These are phyloP conservation scores for Leccinum ochraceum DNA, from an alignment of 768 basidiomycete species.

Conservation along the genomic window DNA sequence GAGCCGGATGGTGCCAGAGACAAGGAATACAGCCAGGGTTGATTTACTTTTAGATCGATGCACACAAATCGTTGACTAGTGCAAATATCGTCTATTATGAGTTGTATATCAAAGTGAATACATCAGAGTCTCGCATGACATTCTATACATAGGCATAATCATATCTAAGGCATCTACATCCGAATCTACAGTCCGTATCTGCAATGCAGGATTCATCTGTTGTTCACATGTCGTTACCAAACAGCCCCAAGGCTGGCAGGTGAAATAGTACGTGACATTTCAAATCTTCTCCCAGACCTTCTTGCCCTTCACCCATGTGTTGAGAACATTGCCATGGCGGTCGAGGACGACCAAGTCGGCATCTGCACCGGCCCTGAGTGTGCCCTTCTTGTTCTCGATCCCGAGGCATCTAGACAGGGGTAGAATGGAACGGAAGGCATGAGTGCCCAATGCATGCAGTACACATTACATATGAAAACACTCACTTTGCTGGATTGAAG, in stretches of 20 bases:
- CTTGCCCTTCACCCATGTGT: constrained; percentile 78
- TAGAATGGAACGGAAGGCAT: background rate
- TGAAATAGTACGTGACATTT: constrained; percentile 1
- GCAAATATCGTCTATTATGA: background rate
- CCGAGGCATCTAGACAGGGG: constrained; percentile 60
- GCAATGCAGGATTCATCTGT: background rate
- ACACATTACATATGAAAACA: background rate
- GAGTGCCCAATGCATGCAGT: background rate
- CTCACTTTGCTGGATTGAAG: constrained; percentile 78
- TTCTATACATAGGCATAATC: background rate
- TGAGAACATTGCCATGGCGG: constrained; percentile 60
- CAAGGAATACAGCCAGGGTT: background rate
- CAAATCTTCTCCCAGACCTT: constrained; percentile 59
- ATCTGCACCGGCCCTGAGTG: constrained; percentile 77
- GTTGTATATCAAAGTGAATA: background rate
- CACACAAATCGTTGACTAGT: background rate
- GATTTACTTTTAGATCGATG: background rate
- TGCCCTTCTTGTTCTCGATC: constrained; percentile 79
- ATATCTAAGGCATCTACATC: background rate
- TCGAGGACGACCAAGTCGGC: constrained; percentile 84
- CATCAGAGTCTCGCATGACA: background rate
- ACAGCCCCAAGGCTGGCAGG: background rate
- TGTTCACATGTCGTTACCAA: background rate
- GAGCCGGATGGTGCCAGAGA: background rate
- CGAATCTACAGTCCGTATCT: background rate